Conservation (phyloP, 2,329 filamentous ascomycete species). For the Chaetoscypha palmicola region DNA sequence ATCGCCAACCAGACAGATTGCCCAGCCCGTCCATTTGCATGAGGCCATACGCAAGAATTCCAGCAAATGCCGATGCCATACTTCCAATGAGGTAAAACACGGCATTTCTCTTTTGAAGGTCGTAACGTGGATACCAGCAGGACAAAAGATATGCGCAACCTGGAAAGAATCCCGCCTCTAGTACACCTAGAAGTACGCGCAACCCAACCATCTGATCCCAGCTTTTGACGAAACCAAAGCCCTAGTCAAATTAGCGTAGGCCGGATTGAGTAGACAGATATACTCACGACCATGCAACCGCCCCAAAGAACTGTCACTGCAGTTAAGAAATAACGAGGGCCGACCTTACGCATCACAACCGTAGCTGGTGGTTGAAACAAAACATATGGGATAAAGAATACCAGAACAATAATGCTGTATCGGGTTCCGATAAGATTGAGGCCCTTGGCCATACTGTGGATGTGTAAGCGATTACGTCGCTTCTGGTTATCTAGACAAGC, state of each 20-base stretch:
- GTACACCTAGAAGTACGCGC: constrained; percentile 25
- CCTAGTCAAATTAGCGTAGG: constrained; percentile 9
- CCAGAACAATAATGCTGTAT: constrained; percentile 56
- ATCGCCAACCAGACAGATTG: constrained; percentile 27
- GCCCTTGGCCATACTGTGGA: constrained; percentile 15
- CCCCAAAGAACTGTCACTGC: constrained; percentile 41
- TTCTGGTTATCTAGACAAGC: constrained; percentile 8
- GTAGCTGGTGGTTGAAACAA: constrained; percentile 67
- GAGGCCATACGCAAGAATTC: constrained; percentile 63
- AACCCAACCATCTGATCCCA: constrained; percentile 26
- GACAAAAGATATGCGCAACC: constrained; percentile 37
- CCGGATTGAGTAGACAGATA: background rate
- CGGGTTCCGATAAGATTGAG: constrained; percentile 9
- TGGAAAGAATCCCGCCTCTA: constrained; percentile 31
- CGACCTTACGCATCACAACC: constrained; percentile 58
- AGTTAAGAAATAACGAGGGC: constrained; percentile 50
- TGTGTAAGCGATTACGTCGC: background rate
- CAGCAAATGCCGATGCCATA: constrained; percentile 57
- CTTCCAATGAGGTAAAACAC: constrained; percentile 64
- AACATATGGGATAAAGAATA: constrained; percentile 70
- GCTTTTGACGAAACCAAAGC: constrained; percentile 31
- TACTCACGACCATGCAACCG: constrained; percentile 35
- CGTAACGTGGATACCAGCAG: constrained; percentile 44
- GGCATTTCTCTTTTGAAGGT: constrained; percentile 63
- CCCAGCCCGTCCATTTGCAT: constrained; percentile 35